Base-by-base conservation (phyloP, 139 green algal genomes). In the Diplosphaera chodatii region DNA sequence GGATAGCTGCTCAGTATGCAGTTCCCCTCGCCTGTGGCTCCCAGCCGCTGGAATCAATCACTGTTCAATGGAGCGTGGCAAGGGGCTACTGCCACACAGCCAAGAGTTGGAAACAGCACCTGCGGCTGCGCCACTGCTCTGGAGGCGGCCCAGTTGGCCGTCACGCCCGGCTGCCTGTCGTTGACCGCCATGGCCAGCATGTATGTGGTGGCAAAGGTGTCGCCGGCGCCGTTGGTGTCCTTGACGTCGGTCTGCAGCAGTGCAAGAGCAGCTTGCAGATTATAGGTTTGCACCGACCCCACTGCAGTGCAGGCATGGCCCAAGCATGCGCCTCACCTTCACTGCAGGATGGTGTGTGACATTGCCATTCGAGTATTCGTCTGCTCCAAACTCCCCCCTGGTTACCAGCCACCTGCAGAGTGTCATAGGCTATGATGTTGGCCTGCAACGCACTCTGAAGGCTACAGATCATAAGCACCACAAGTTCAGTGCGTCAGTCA, bases 181-280 rank as follows among this genome's bases (percentile, higher is more conserved):
- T 80, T 73, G 1, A 33, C 29, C 1, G 76, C 77, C 40, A 87
- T 66, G 6, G 81, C 83, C 21, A 93, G 67, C 86, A 91, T 88
- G 80, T 89, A 93, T 4, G 72, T 82, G 10, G 87, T 90, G n/a
- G 88, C 85, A 73, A 96, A 95, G 1, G 84, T 90, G 77, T 95
- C 90, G 0, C 90, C 90, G 3, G 90, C 90, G 20, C 90, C 90
- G 63, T 95, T 96, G 30, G 88, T 96, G 77, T 96, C 87, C 41
- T 56, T 67, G 27, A 63, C 29, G 21, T 55, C 29, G 25, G 69
- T 63, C 32, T 40, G 55, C 31, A n/a, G n/a, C n/a, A 66, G 29
- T 28, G n/a, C n/a, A n/a, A n/a, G n/a, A n/a, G n/a, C n/a, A n/a
- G n/a, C n/a, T n/a, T n/a, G n/a, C n/a, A n/a, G n/a, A n/a, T n/a